These are phyloP conservation scores for Fragilaria radians DNA, from an alignment of 108 stramenopile species.

Conservation along the genomic window DNA sequence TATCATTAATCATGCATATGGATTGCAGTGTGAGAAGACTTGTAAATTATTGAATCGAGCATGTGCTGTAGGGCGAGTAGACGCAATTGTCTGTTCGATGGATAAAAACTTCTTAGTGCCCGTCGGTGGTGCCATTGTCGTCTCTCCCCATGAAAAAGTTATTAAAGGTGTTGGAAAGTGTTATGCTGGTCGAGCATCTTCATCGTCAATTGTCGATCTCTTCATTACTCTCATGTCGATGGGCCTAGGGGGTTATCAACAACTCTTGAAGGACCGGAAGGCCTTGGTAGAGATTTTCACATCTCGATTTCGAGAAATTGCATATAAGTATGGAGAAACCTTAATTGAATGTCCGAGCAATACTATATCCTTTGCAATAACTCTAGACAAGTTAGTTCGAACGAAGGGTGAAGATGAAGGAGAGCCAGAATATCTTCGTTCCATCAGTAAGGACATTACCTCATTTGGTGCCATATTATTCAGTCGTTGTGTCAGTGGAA, in stretches of 20 bases:
- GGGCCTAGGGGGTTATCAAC: conserved; percentile 82
- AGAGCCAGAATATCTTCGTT: conserved; percentile 24
- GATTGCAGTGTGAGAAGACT: conserved; percentile 83
- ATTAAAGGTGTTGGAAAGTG: conserved; percentile 80
- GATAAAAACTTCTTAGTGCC: conserved; percentile 99
- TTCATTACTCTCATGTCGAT: conserved; percentile 94
- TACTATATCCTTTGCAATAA: conserved; percentile 94
- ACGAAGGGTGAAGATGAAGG: conserved; percentile 14
- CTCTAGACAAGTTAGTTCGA: conserved; percentile 62
- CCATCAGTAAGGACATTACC: conserved; percentile 46
- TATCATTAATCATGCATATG: conserved; percentile 99
- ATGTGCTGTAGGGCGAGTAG: conserved; percentile 88
- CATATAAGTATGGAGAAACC: conserved; percentile 78
- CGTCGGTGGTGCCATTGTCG: conserved; percentile 90
- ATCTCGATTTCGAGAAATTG: conserved; percentile 43
- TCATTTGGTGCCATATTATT: conserved; percentile 97
- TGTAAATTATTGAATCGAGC: conserved; percentile 79
- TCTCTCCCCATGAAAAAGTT: conserved; percentile 60
- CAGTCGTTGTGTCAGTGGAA: conserved; percentile 93
- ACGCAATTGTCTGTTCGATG: conserved; percentile 94
- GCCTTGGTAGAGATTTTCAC: conserved; percentile 44
- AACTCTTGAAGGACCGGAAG: conserved; percentile 54
- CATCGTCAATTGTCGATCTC: conserved; percentile 91
- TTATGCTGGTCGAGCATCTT: conserved; percentile 96
- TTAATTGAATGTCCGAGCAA: conserved; percentile 78